Conservation (phyloP, 257 asterid species). For the Forsythia viridissima region DNA sequence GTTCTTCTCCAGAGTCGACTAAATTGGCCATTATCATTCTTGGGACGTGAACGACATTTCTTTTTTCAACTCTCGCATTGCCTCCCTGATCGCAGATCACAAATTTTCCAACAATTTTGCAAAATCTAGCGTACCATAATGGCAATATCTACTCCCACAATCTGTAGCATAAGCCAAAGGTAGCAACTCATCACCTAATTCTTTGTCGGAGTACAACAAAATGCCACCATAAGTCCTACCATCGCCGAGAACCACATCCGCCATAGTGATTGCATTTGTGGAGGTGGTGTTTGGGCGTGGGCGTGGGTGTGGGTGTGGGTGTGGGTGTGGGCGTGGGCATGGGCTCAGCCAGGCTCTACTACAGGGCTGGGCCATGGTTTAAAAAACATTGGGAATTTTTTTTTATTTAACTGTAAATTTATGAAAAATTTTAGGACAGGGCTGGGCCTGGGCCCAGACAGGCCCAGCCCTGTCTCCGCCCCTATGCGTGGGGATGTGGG, state of each 20-base stretch:
- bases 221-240: conserved; percentile 66
- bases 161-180: conserved; percentile 68
- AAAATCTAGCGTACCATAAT: conserved; percentile 57
- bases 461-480: too few species aligned
- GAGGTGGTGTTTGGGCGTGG: too few species aligned
- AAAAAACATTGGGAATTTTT: too few species aligned
- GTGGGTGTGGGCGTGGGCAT: too few species aligned
- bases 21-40: conserved; percentile 81
- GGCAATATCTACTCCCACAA: conserved; percentile 78
- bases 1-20: conserved; percentile 48
- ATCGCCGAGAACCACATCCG: conserved; percentile 54
- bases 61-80: conserved; percentile 84
- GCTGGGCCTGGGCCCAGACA: too few species aligned
- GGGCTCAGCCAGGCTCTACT: too few species aligned
- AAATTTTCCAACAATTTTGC: conserved; percentile 61
- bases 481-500: too few species aligned
- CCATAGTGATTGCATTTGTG: too few species aligned
- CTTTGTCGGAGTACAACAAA: conserved; percentile 65
- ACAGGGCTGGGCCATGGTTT: too few species aligned
- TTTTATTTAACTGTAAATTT: too few species aligned
- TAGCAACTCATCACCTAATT: conserved; percentile 34
- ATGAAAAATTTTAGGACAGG: too few species aligned
- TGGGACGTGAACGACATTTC: conserved; percentile 78
- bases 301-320: too few species aligned
- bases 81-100: conserved; percentile 93